Percentiles rank a stretch among this genome's conserved stretches.
Conservation (phyloP, 805 yeast species). For the Starmerella gropengiesseri region DNA sequence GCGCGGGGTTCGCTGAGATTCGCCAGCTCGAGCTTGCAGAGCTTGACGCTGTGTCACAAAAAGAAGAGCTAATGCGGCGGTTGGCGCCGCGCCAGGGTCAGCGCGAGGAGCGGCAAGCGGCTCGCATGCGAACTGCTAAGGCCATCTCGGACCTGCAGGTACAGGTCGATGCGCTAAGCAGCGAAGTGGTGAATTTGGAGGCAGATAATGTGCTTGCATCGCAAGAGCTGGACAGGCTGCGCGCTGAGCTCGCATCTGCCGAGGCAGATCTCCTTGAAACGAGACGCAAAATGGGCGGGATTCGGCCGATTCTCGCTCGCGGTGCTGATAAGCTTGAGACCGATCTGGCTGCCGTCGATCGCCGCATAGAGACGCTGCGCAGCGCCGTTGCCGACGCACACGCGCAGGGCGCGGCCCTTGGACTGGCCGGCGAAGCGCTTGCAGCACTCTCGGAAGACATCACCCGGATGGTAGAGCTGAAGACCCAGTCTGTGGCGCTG, state of each 20-base stretch:
- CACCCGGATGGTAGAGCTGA: background rate
- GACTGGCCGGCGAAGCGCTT: background rate
- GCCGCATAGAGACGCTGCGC: background rate
- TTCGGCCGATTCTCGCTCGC: conserved; percentile 1
- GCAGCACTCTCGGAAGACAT: background rate
- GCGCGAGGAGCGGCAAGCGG: background rate
- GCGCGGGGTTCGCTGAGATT: background rate
- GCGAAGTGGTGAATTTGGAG: background rate
- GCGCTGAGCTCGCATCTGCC: background rate
- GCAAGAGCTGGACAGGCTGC: background rate
- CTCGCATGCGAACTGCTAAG: background rate
- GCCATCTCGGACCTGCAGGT: background rate
- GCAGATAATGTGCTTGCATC: background rate
- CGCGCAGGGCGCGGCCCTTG: background rate
- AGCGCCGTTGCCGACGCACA: background rate
- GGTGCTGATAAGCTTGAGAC: conserved; percentile 1
- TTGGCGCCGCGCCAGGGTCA: background rate
- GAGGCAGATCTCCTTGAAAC: background rate
- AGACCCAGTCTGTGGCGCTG: background rate
- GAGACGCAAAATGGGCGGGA: background rate
- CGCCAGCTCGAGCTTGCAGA: background rate
- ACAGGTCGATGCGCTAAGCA: background rate
- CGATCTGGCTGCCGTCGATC: background rate
- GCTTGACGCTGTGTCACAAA: background rate
- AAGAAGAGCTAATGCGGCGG: background rate